These are phyloP conservation scores for Citrus maxima DNA, from an alignment of 345 rosid species.

Conservation along the genomic window DNA sequence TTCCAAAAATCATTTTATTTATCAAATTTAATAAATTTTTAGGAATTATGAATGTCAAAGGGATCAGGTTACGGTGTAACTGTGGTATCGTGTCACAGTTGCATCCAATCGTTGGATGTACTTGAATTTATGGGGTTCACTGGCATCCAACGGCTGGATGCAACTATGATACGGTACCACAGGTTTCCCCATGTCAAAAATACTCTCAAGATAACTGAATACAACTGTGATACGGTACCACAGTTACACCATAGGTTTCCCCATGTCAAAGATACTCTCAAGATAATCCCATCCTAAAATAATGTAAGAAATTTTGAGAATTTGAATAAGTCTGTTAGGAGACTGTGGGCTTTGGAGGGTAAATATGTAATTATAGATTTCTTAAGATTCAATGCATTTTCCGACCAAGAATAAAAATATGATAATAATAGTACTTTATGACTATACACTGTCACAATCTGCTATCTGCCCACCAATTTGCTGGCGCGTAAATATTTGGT, in stretches of 20 bases:
- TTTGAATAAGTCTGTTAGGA: neutral
- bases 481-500: slow-evolving; percentile 1
- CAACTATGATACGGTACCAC: accelerated
- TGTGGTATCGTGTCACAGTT: too few relatives aligned
- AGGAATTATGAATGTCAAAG: neutral
- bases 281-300: too few relatives aligned
- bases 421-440: neutral
- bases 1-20: too few relatives aligned
- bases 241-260: accelerated
- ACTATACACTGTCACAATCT: neutral
- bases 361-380: neutral
- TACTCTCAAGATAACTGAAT: too few relatives aligned
- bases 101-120: accelerated
- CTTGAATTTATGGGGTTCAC: accelerated
- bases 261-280: neutral
- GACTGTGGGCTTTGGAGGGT: neutral
- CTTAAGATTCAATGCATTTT: neutral
- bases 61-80: too few relatives aligned
- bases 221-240: accelerated
- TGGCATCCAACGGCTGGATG: accelerated
- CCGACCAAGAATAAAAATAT: neutral
- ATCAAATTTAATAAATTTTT: neutral
- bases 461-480: slow-evolving; percentile 10
- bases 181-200: accelerated
- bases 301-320: neutral